These are phyloP conservation scores for Sarocladiaceae sp. DNA, from an alignment of 2,329 filamentous ascomycete genomes.

Conservation along the genomic window DNA sequence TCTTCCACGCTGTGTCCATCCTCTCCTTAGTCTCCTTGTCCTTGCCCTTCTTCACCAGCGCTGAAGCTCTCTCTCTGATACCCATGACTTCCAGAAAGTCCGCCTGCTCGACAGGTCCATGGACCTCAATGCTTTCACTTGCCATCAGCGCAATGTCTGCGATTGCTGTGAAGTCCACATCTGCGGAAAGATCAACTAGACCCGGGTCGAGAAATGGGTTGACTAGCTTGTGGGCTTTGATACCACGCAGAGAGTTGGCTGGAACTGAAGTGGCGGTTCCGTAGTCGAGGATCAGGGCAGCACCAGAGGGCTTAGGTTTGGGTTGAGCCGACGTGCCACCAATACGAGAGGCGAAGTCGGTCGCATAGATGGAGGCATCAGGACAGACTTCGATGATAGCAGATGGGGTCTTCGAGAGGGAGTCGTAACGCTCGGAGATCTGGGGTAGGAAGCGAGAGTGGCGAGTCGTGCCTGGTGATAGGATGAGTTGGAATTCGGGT, in stretches of 20 bases:
- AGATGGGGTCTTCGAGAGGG: conserved; percentile 61
- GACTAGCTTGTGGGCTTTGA: conserved; percentile 70
- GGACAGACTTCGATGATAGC: conserved; percentile 87
- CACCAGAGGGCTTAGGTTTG: conserved; percentile 67
- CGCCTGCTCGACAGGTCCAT: conserved; percentile 85
- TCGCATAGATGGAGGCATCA: conserved; percentile 74
- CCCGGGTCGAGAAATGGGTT: conserved; percentile 79
- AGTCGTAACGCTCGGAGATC: conserved; percentile 72
- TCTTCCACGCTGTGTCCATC: conserved; percentile 60
- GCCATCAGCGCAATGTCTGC: conserved; percentile 76
- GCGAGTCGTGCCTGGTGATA: conserved; percentile 71
- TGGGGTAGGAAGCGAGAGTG: conserved; percentile 84
- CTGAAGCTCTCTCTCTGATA: conserved; percentile 70
- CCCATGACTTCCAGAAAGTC: conserved; percentile 78
- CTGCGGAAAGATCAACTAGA: conserved; percentile 81
- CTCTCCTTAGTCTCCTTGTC: conserved; percentile 28
- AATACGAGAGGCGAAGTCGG: conserved; percentile 80
- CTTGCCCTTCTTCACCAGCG: conserved; percentile 46
- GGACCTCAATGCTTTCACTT: conserved; percentile 79
- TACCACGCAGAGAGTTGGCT: conserved; percentile 85
- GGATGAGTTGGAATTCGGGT: conserved; percentile 83
- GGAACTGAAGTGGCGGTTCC: conserved; percentile 76
- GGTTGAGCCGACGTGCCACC: conserved; percentile 57
- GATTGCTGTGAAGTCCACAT: conserved; percentile 88
- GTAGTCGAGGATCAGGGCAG: conserved; percentile 94